Evolutionary conservation across 805 yeast genomes (phyloP).

Genomic region (Saturnispora dispora): DNA sequence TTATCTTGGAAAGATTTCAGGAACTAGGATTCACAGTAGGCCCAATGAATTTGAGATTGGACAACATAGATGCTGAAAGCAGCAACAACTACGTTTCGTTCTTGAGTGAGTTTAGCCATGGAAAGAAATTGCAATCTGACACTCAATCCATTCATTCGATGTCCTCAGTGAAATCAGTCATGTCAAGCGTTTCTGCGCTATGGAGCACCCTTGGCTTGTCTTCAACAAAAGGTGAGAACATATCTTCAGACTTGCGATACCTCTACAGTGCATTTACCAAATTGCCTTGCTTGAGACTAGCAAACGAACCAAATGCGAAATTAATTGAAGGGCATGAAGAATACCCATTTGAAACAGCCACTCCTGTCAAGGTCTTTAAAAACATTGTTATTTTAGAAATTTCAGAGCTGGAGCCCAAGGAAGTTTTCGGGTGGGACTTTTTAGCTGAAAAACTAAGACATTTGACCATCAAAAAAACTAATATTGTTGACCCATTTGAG

Average conservation of each 20-base stretch:
- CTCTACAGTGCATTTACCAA: conserved; percentile 56
- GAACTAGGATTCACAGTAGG: conserved; percentile 43
- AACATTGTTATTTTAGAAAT: conserved; percentile 55
- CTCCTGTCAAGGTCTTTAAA: conserved; percentile 53
- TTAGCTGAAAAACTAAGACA: conserved; percentile 47
- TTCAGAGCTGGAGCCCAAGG: conserved; percentile 52
- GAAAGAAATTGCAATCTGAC: conserved; percentile 27
- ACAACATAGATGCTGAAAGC: conserved; percentile 45
- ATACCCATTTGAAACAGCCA: conserved; percentile 62
- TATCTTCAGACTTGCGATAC: conserved; percentile 38
- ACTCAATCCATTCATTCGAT: conserved; percentile 47
- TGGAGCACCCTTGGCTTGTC: conserved; percentile 30
- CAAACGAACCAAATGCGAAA: conserved; percentile 50
- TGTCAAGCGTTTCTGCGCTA: conserved; percentile 36
- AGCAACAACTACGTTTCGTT: conserved; percentile 46
- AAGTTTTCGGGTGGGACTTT: conserved; percentile 56
- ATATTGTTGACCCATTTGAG: conserved; percentile 44
- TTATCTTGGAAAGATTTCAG: conserved; percentile 48
- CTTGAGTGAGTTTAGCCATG: conserved; percentile 43
- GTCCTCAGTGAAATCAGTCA: conserved; percentile 45
- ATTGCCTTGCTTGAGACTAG: conserved; percentile 51
- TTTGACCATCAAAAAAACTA: conserved; percentile 43
- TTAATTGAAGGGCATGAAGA: conserved; percentile 56
- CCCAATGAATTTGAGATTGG: conserved; percentile 51
- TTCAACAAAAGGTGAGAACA: conserved; percentile 38